Conservation (phyloP, 805 yeast genomes). For the Lachancea thermotolerans region DNA sequence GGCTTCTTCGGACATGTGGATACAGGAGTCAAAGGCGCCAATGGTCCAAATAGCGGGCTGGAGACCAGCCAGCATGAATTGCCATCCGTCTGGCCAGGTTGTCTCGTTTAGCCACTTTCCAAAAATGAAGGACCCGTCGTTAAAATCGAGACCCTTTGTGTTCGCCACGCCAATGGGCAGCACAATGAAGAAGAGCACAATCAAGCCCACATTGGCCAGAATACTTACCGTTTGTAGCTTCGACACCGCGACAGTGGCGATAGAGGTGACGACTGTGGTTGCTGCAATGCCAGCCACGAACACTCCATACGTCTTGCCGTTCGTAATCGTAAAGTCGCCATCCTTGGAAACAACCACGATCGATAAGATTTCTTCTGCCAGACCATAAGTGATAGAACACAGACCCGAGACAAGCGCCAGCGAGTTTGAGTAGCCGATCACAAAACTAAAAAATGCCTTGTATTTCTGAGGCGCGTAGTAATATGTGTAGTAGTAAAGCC, state of each 20-base stretch:
- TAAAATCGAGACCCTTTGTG: slow-evolving; percentile 27
- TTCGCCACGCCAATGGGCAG: slow-evolving; percentile 47
- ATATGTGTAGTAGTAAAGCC: slow-evolving; percentile 54
- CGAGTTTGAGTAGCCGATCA: slow-evolving; percentile 57
- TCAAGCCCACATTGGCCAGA: slow-evolving; percentile 41
- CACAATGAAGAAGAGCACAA: slow-evolving; percentile 49
- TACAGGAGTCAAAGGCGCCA: slow-evolving; percentile 63
- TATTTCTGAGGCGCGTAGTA: slow-evolving; percentile 47
- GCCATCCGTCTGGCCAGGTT: slow-evolving; percentile 55
- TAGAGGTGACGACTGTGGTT: slow-evolving; percentile 44
- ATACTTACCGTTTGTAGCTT: slow-evolving; percentile 51
- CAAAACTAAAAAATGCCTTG: slow-evolving; percentile 43
- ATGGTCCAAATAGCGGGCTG: slow-evolving; percentile 70
- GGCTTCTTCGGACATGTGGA: slow-evolving; percentile 69
- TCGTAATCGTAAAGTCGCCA: slow-evolving; percentile 44
- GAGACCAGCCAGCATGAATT: slow-evolving; percentile 42
- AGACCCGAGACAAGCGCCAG: slow-evolving; percentile 53
- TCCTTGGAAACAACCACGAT: slow-evolving; percentile 41
- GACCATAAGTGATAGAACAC: slow-evolving; percentile 56
- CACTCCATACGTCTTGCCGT: slow-evolving; percentile 50
- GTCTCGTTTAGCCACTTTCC: slow-evolving; percentile 42
- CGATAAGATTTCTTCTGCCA: slow-evolving; percentile 46
- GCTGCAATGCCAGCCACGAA: slow-evolving; percentile 48
- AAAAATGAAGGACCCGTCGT: slow-evolving; percentile 47
- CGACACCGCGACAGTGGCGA: slow-evolving; percentile 48